A percentile compares a stretch with the other conserved stretches of the same genome.
Conservation (phyloP, 139 green algal species). For the Chlamydomonas sp. region DNA sequence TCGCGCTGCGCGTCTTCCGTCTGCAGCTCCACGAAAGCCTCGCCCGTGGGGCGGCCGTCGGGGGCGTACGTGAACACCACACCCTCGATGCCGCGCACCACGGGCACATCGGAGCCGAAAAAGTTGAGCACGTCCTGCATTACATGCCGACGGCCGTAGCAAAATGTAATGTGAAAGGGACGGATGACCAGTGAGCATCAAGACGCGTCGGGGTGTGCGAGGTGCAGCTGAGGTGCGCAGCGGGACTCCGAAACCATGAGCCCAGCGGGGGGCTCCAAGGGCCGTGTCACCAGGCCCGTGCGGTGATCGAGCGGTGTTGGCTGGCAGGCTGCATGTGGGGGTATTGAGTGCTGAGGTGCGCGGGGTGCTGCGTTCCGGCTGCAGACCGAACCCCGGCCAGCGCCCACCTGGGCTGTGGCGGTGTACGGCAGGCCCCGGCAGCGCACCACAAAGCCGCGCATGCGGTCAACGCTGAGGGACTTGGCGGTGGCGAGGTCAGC, state of each 20-base stretch:
- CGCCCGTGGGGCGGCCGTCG: slow-evolving; percentile 85
- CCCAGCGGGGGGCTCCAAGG: too few relatives aligned
- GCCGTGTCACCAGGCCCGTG: too few relatives aligned
- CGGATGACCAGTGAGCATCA: not conserved
- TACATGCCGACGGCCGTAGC: not conserved
- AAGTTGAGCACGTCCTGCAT: slow-evolving; percentile 63
- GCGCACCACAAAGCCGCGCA: slow-evolving; percentile 73
- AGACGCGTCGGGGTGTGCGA: not conserved
- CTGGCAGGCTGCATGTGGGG: too few relatives aligned
- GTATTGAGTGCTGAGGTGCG: too few relatives aligned
- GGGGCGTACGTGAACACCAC: slow-evolving; percentile 76
- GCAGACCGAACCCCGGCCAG: too few relatives aligned
- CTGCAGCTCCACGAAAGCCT: slow-evolving; percentile 87
- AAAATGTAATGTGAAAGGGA: not conserved
- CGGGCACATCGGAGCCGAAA: slow-evolving; percentile 69
- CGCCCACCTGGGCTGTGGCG: slow-evolving; percentile 55
- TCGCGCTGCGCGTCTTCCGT: slow-evolving; percentile 60
- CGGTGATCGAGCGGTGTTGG: too few relatives aligned
- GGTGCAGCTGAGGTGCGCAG: too few relatives aligned
- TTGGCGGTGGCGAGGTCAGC: slow-evolving; percentile 62
- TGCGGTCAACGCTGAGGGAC: slow-evolving; percentile 27
- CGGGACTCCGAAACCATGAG: slow-evolving; percentile 47
- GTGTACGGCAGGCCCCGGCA: slow-evolving; percentile 87
- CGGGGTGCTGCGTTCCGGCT: too few relatives aligned
- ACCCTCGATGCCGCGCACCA: slow-evolving; percentile 64